Evolutionary conservation across 2,329 filamentous ascomycete species (phyloP).

Genomic region (Aphanocladium album): DNA sequence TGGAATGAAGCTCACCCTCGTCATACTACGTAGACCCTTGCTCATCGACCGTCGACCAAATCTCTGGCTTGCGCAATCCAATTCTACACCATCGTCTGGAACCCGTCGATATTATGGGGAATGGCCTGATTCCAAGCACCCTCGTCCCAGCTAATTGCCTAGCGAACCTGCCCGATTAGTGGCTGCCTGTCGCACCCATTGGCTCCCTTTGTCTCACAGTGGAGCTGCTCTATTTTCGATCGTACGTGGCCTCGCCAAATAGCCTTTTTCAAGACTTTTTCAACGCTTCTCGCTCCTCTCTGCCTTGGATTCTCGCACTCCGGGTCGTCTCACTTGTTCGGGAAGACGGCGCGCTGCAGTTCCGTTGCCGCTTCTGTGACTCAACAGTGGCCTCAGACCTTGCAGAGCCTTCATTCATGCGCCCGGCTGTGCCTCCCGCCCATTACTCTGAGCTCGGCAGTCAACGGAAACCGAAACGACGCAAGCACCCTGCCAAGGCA

Average conservation of each 20-base stretch:
- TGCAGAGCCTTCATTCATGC: background rate
- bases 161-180: slow-evolving; percentile 9
- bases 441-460: background rate
- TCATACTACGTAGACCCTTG: too few relatives aligned
- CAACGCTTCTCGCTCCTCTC: background rate
- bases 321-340: background rate
- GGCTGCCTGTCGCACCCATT: background rate
- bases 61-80: background rate
- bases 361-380: background rate
- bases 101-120: background rate
- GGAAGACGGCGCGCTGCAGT: background rate
- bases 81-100: background rate
- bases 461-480: background rate
- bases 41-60: background rate
- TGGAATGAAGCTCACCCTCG: background rate
- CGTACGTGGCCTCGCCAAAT: slow-evolving; percentile 6
- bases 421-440: background rate
- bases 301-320: background rate
- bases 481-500: background rate
- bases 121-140: slow-evolving; percentile 8
- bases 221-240: background rate
- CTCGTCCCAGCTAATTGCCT: background rate
- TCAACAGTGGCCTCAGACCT: background rate
- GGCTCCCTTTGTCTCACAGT: background rate
- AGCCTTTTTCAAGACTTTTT: slow-evolving; percentile 1